Conservation (phyloP, 2,329 filamentous ascomycete species). For the Myriosclerotinia duriaeana region DNA sequence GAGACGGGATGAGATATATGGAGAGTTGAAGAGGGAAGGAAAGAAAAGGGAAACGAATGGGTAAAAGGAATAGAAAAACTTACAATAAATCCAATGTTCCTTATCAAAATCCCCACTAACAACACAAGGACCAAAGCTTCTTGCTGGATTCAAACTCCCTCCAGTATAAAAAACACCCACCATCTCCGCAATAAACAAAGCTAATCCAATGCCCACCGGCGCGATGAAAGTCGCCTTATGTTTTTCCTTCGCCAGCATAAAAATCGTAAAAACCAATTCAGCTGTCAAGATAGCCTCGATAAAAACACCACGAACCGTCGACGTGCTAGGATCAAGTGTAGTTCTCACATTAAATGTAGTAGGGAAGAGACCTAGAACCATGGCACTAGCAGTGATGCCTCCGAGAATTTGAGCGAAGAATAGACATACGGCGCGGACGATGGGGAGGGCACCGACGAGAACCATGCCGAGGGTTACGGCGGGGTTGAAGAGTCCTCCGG, state of each 20-base stretch:
- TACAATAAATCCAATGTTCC: slow-evolving; percentile 51
- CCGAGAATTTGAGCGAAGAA: slow-evolving; percentile 42
- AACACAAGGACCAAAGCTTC: slow-evolving; percentile 50
- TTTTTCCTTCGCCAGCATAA: slow-evolving; percentile 53
- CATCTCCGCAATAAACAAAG: slow-evolving; percentile 49
- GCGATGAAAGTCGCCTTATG: slow-evolving; percentile 50
- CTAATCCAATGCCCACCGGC: slow-evolving; percentile 49
- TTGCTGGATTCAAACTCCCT: slow-evolving; percentile 49
- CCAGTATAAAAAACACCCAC: slow-evolving; percentile 51
- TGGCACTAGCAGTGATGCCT: slow-evolving; percentile 44
- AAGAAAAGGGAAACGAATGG: background rate
- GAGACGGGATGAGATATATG: background rate
- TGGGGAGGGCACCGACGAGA: slow-evolving; percentile 41
- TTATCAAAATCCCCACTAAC: slow-evolving; percentile 45
- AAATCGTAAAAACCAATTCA: slow-evolving; percentile 50
- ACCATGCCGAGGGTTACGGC: slow-evolving; percentile 44
- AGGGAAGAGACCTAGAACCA: slow-evolving; percentile 31
- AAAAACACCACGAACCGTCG: slow-evolving; percentile 48
- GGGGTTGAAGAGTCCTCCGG: slow-evolving; percentile 54
- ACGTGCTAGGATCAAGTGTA: slow-evolving; percentile 44
- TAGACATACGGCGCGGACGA: slow-evolving; percentile 39
- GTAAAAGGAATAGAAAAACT: background rate
- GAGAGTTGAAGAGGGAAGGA: no score
- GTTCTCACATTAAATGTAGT: slow-evolving; percentile 51
- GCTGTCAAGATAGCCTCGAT: slow-evolving; percentile 51